Evolutionary conservation across 441 rosid species (phyloP).

Genomic region (Gossypium trilobum): DNA sequence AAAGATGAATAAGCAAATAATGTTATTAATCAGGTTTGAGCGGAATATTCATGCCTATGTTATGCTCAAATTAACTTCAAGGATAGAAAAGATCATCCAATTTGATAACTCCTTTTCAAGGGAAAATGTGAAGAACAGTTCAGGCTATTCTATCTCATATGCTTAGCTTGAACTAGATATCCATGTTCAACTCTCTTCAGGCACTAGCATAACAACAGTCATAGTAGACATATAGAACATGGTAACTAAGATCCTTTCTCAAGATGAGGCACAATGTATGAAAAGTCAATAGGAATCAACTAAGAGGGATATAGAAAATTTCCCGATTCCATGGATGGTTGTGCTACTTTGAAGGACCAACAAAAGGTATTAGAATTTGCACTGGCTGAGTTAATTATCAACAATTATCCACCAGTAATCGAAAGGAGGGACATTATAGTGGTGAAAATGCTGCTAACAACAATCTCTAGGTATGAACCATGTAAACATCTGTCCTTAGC

Average conservation of each 20-base stretch:
- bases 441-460: not conserved
- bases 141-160: not conserved
- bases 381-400: not conserved
- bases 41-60: not conserved
- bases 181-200: not conserved
- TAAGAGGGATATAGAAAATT: not conserved
- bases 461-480: not conserved
- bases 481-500: not conserved
- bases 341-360: not conserved
- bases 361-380: not conserved
- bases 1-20: not conserved
- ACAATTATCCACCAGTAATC: not conserved
- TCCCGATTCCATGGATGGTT: not conserved
- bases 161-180: conserved; percentile 1
- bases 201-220: not conserved
- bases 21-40: not conserved
- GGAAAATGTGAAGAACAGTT: not conserved
- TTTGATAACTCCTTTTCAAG: not conserved
- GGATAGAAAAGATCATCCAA: not conserved
- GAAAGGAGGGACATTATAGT: not conserved
- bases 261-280: not conserved
- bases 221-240: not conserved
- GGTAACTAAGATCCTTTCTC: not conserved
- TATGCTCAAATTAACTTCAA: not conserved
- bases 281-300: not conserved